Base-by-base conservation (phyloP, 768 basidiomycete species). In the Suillus bovinus region DNA sequence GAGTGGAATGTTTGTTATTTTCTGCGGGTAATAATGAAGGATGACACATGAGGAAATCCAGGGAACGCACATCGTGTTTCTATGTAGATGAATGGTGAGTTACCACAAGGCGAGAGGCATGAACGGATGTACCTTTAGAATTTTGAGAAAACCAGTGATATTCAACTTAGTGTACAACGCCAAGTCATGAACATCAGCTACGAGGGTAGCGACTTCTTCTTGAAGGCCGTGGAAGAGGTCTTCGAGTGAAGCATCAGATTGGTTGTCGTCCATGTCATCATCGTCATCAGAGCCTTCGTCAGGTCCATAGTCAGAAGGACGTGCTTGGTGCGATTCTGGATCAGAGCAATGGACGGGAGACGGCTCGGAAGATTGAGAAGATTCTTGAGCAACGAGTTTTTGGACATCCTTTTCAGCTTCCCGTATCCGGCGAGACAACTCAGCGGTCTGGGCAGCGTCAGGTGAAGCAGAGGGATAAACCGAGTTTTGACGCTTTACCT, bases 131-230 rank as follows among this genome's bases (percentile, higher is more conserved):
- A 90, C 91, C 84, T 99, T 98, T 64, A 98, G 81, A 64, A 98
- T 98, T 79, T 99, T 99, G 83, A 98, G 91, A 74, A 99, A 99
- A 11, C 97, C 97, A 1, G 97, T 98, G 70, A 98, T 95, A 74
- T 99, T 99, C 60, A 99, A 85, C 73, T 99, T 99, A 4, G 96
- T 96, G 73, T 96, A 91, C 34, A 98, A 80, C 1, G 95, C 94
- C 44, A 96, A 82, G 74, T 94, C 93, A 67, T 95, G 93, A 13
- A 93, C 91, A 66, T 93, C 91, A 0, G 96, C 96, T 20, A 99
- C 96, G 49, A 99, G 85, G 46, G 86, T 91, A 1, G 96, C 96
- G 22, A 99, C 93, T 71, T 96, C 94, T 71, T 97, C 96, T 76
- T 99, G 94, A 22, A 99, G 79, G 17, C 82, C 83, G 64, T 90